Percentiles rank a stretch among this genome's conserved stretches.
Conservation (phyloP, 1,284 basidiomycete species). For the Xerocomus nothofagi region DNA sequence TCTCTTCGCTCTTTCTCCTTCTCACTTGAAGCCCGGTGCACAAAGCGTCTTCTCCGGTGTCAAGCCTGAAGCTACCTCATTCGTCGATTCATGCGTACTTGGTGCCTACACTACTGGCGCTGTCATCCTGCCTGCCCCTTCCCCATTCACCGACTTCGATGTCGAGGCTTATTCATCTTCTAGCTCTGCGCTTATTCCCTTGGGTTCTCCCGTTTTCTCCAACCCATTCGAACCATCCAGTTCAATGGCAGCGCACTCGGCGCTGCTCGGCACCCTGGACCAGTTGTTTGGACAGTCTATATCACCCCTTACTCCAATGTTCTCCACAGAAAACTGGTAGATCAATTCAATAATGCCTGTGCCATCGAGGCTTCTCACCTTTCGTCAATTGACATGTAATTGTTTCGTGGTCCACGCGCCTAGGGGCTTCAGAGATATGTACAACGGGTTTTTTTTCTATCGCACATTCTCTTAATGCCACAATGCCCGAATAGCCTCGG, state of each 20-base stretch:
- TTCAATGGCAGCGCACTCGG: constrained; percentile 3
- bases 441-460: neutral
- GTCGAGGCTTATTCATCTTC: constrained; percentile 7
- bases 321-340: constrained; percentile 18
- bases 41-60: constrained; percentile 30
- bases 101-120: constrained; percentile 15
- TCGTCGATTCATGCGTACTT: constrained; percentile 30
- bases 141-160: constrained; percentile 12
- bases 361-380: neutral
- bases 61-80: constrained; percentile 31
- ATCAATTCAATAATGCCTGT: neutral
- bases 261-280: constrained; percentile 27
- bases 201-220: constrained; percentile 31
- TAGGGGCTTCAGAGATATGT: constrained; percentile 6
- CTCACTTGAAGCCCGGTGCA: constrained; percentile 25
- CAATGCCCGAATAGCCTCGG: constrained; percentile 5
- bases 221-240: constrained; percentile 32
- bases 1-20: constrained; percentile 18
- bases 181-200: constrained; percentile 7
- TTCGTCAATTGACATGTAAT: neutral
- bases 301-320: constrained; percentile 23
- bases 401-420: neutral
- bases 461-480: no score
- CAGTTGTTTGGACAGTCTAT: constrained; percentile 32
- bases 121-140: neutral